Base-by-base conservation (phyloP, 1,284 basidiomycete genomes). In the Leucoagaricus sp. region DNA sequence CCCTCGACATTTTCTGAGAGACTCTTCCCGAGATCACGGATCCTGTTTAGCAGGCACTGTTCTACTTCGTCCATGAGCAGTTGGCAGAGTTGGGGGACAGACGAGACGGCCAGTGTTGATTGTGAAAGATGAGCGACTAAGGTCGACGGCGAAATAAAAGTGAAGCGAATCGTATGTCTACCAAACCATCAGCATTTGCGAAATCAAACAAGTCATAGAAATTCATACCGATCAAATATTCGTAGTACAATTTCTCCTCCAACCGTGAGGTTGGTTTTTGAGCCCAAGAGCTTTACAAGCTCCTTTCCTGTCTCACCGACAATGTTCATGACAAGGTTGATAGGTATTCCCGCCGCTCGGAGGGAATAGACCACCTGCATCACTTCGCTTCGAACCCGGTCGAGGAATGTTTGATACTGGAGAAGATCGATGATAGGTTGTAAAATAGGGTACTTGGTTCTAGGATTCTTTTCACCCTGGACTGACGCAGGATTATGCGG, bases 21-120 rank as follows among this genome's bases (percentile, higher is more conserved):
- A 41, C 81, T 78, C 23, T 72, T 74, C 5, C 90, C 89, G 29
- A 86, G 72, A 54, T 84, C 84, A 63, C 87, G 87, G 58, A 92
- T 85, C 56, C 83, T 75, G 29, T 79, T 74, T 21, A 92, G 74
- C 9, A 92, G 70, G 60, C 83, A 86, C 34, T 78, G 76, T 64
- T 89, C 85, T 21, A 89, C 80, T 67, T 92, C 89, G 62, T 92
- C 89, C 12, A 74, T 76, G n/a, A 92, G 76, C 10, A 92, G 72
- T 60, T 91, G 87, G n/a, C 74, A 73, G 29, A 92, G 74, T 63
- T 92, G 89, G 15, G 87, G 81, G 17, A 92, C 81, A 2, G 89
- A 89, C 1, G 84, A 81, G 19, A 93, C 83, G 1, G 79, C 66
- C 26, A 91, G 72, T 2, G 86, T 91, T 13, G 89, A 87, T 72